Evolutionary conservation across 768 basidiomycete genomes (phyloP).

Genomic region (Psilocybe azurescens): DNA sequence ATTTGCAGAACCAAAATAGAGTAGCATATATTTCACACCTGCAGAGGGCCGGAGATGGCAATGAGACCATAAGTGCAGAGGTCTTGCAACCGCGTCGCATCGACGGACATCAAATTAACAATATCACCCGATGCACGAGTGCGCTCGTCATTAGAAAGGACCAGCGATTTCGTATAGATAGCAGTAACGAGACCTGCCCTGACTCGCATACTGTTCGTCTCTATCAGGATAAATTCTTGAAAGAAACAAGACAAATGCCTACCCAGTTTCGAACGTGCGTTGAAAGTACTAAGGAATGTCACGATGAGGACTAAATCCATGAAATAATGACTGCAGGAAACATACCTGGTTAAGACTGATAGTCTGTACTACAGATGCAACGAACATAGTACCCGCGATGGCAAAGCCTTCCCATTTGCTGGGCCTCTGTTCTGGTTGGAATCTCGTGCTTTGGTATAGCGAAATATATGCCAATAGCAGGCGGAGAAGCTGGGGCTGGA

Average conservation of each 20-base stretch:
- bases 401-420: conserved; percentile 70
- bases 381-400: conserved; percentile 82
- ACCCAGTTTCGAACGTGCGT: conserved; percentile 76
- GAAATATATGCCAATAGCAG: conserved; percentile 84
- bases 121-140: conserved; percentile 88
- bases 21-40: conserved; percentile 47
- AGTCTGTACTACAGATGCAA: conserved; percentile 79
- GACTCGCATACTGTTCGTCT: conserved; percentile 75
- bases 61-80: conserved; percentile 86
- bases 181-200: conserved; percentile 85
- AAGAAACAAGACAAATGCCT: conserved; percentile 8
- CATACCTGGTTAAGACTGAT: conserved; percentile 78
- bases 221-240: not conserved
- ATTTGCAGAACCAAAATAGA: not conserved
- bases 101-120: conserved; percentile 93
- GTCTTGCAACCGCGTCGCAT: conserved; percentile 79
- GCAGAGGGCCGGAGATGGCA: conserved; percentile 83
- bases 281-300: conserved; percentile 74
- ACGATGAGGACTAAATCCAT: conserved; percentile 1
- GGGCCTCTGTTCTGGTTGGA: conserved; percentile 34
- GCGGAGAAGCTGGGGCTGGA: conserved; percentile 87
- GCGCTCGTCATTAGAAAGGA: conserved; percentile 86
- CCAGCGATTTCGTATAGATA: conserved; percentile 87
- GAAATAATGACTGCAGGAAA: not conserved
- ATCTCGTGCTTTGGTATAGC: conserved; percentile 63